Evolutionary conservation across 176 grass and related monocot species (phyloP).

Genomic region (maize (Zea mays)): DNA sequence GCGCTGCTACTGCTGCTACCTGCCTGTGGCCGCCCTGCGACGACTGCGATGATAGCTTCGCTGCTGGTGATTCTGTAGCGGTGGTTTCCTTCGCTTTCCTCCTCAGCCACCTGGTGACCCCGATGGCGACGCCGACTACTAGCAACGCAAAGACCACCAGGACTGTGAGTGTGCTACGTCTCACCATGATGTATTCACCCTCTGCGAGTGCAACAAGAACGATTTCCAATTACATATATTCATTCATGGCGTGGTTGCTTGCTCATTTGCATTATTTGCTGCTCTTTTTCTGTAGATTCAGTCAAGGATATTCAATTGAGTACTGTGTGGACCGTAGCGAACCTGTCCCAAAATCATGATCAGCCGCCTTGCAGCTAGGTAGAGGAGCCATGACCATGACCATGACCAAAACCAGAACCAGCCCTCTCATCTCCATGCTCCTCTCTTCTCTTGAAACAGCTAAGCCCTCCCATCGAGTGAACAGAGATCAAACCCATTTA

Average conservation of each 20-base stretch:
- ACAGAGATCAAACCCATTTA: conserved; percentile 26
- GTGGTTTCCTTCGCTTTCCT: neutral
- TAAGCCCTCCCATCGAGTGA: neutral
- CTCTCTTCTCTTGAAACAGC: neutral
- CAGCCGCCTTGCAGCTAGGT: conserved; percentile 28
- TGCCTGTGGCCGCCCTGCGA: conserved; percentile 34
- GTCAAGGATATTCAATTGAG: neutral
- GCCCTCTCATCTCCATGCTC: neutral
- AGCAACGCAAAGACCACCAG: conserved; percentile 7
- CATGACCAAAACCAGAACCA: conserved; percentile 9
- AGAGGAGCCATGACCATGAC: neutral
- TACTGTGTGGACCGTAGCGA: neutral
- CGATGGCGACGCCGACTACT: conserved; percentile 19
- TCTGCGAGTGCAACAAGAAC: conserved; percentile 31
- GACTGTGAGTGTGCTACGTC: conserved; percentile 38
- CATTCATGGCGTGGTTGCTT: no score
- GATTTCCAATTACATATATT: conserved; percentile 26
- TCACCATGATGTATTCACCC: conserved; percentile 47
- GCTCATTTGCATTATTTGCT: no score
- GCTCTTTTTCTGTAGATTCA: no score
- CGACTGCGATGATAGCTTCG: neutral
- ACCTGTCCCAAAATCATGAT: conserved; percentile 36
- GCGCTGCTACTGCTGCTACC: no score
- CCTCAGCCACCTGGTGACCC: conserved; percentile 40
- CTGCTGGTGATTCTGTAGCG: neutral